These are phyloP conservation scores for Backusella mclennaniae DNA, from an alignment of 192 early-diverging fungal genomes.

Conservation along the genomic window DNA sequence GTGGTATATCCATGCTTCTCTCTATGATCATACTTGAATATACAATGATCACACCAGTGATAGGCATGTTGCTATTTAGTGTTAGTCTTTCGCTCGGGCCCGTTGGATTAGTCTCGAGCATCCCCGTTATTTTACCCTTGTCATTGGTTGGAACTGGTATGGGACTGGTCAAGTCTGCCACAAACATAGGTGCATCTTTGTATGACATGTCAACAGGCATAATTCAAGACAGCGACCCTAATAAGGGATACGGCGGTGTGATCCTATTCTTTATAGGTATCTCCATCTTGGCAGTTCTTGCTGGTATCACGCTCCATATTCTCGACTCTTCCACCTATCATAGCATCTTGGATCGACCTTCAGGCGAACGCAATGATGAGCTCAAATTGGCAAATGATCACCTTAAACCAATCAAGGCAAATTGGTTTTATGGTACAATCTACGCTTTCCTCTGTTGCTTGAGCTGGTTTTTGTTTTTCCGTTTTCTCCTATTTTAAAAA, in stretches of 20 bases:
- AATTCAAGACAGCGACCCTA: slow-evolving; percentile 48
- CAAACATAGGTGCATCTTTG: slow-evolving; percentile 59
- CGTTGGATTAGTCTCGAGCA: slow-evolving; percentile 54
- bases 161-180: slow-evolving; percentile 61
- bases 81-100: slow-evolving; percentile 59
- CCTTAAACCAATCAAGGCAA: not conserved
- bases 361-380: slow-evolving; percentile 6
- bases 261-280: slow-evolving; percentile 31
- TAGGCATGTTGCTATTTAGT: slow-evolving; percentile 59
- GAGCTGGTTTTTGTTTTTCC: slow-evolving; percentile 31
- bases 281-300: slow-evolving; percentile 8
- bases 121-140: slow-evolving; percentile 56
- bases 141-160: slow-evolving; percentile 57
- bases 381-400: slow-evolving; percentile 7
- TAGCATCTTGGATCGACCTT: slow-evolving; percentile 23
- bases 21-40: slow-evolving; percentile 48
- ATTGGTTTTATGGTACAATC: slow-evolving; percentile 23
- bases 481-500: slow-evolving; percentile 13
- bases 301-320: slow-evolving; percentile 16
- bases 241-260: slow-evolving; percentile 33
- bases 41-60: slow-evolving; percentile 47
- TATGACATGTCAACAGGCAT: slow-evolving; percentile 59
- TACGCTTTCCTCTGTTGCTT: slow-evolving; percentile 6
- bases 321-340: slow-evolving; percentile 26
- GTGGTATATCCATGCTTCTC: slow-evolving; percentile 20